Conservation (phyloP, 805 yeast species). For the Dipodascopsis uninucleata region DNA sequence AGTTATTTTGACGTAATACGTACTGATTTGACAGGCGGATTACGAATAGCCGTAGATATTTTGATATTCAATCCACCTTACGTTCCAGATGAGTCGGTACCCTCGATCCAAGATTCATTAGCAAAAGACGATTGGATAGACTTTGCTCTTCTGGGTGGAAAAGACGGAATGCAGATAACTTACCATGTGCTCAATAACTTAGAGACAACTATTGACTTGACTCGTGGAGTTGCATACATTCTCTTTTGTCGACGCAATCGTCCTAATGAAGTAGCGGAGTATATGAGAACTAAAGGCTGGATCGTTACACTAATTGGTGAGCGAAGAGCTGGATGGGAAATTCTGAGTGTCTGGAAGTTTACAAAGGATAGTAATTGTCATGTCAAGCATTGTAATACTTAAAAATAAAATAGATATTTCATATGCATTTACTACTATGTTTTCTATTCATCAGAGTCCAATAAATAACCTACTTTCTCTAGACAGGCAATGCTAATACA, state of each 20-base stretch:
- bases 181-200: slow-evolving; percentile 55
- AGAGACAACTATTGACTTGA: slow-evolving; percentile 46
- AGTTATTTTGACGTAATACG: slow-evolving; percentile 49
- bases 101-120: slow-evolving; percentile 49
- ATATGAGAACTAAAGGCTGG: slow-evolving; percentile 55
- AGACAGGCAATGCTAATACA: no score
- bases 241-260: slow-evolving; percentile 88
- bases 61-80: slow-evolving; percentile 93
- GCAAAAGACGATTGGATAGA: slow-evolving; percentile 73
- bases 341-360: slow-evolving; percentile 69
- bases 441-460: no score
- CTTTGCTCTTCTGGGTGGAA: slow-evolving; percentile 85
- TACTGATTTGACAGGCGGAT: slow-evolving; percentile 52
- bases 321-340: slow-evolving; percentile 96
- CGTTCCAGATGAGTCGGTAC: slow-evolving; percentile 81
- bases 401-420: no score
- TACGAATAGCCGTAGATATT: slow-evolving; percentile 57
- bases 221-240: slow-evolving; percentile 75
- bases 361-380: no score
- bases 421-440: no score
- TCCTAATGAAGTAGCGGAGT: slow-evolving; percentile 56
- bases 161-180: slow-evolving; percentile 86
- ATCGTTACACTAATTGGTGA: slow-evolving; percentile 48
- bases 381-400: no score
- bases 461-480: no score